Percentiles rank a stretch among this genome's conserved stretches.
These are phyloP conservation scores for Margaritispora aquatica DNA, from an alignment of 495 filamentous ascomycete species.

Conservation along the genomic window DNA sequence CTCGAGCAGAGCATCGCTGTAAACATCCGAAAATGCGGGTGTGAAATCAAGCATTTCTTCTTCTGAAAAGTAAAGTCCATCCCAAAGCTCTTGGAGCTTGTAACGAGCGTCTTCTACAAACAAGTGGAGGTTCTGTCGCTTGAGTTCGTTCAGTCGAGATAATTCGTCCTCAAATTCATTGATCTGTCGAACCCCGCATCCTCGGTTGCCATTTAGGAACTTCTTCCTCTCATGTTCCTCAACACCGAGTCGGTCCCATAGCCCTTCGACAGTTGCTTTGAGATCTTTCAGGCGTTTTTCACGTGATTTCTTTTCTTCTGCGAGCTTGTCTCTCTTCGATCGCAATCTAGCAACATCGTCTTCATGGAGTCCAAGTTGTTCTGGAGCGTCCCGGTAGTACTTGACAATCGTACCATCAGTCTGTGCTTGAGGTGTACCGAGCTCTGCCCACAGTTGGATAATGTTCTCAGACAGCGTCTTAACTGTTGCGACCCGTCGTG, in stretches of 20 bases:
- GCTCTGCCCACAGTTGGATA: slow-evolving; percentile 90
- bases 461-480: slow-evolving; percentile 72
- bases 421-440: slow-evolving; percentile 87
- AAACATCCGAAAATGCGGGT: slow-evolving; percentile 82
- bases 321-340: slow-evolving; percentile 68
- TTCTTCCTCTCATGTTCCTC: slow-evolving; percentile 75
- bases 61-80: slow-evolving; percentile 86
- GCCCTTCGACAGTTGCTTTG: slow-evolving; percentile 60
- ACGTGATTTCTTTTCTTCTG: slow-evolving; percentile 91
- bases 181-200: slow-evolving; percentile 79
- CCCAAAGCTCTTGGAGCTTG: slow-evolving; percentile 91
- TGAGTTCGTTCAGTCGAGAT: slow-evolving; percentile 78
- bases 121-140: slow-evolving; percentile 86
- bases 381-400: slow-evolving; percentile 79
- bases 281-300: slow-evolving; percentile 77
- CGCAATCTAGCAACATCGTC: slow-evolving; percentile 72
- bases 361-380: slow-evolving; percentile 87
- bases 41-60: slow-evolving; percentile 98
- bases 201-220: slow-evolving; percentile 63
- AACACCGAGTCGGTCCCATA: slow-evolving; percentile 85
- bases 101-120: slow-evolving; percentile 92
- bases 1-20: slow-evolving; percentile 82
- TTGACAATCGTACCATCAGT: slow-evolving; percentile 85
- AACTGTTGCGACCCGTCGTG: slow-evolving; percentile 68
- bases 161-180: slow-evolving; percentile 94